Evolutionary conservation across 176 grass and related monocot species (phyloP).

Genomic region (Typha latifolia): DNA sequence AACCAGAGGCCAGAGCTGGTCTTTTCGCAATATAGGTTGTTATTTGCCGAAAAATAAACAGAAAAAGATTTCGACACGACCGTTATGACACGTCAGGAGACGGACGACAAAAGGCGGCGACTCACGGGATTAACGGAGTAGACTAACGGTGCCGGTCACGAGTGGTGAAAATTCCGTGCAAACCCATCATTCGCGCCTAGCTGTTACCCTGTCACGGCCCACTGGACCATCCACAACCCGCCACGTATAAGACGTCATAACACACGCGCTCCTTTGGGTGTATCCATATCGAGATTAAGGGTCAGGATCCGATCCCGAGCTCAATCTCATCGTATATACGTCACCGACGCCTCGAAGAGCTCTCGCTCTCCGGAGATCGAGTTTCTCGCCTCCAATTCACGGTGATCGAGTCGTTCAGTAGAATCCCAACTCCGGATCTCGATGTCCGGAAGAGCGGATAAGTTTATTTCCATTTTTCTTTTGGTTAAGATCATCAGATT

Average conservation of each 20-base stretch:
- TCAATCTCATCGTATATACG: not conserved
- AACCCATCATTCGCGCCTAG: not conserved
- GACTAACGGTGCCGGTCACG: no score
- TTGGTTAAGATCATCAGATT: not conserved
- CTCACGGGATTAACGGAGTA: not conserved
- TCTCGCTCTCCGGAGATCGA: not conserved
- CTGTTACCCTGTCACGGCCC: not conserved
- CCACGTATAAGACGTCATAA: not conserved
- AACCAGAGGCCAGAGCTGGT: no score
- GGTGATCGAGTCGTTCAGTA: not conserved
- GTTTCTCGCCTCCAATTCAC: not conserved
- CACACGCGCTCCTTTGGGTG: not conserved
- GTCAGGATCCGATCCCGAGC: not conserved
- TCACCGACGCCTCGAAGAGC: not conserved
- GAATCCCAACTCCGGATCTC: not conserved
- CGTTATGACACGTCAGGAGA: no score
- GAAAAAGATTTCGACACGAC: no score
- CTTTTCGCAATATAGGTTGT: no score
- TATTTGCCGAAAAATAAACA: no score
- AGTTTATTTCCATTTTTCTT: not conserved
- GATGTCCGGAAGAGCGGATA: conserved; percentile 1
- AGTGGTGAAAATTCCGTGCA: no score
- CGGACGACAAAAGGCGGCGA: not conserved
- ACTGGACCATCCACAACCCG: not conserved
- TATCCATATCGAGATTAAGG: not conserved